phyloP scores from a whole-genome alignment of 163 green algal species.

The Chlamydomonas reinhardtii region DNA sequence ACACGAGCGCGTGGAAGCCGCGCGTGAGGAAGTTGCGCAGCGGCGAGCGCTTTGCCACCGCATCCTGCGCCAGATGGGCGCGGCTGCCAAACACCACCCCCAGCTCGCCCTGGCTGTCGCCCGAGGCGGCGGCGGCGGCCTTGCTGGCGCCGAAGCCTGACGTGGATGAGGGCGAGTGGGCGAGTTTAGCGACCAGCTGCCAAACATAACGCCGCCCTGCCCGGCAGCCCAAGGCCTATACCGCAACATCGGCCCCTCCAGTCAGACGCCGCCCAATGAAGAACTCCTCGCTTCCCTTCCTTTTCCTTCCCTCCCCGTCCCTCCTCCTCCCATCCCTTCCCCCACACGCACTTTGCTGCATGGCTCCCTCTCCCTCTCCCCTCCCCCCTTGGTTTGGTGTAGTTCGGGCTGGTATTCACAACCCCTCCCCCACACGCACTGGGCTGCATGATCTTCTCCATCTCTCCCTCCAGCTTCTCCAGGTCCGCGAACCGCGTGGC shows the following conservation, averaged over 20 bases:
- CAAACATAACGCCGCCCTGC: no score
- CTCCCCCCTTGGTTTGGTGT: no score
- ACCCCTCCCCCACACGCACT: slow-evolving; percentile 15
- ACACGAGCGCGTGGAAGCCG: slow-evolving; percentile 93
- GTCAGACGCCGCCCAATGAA: no score
- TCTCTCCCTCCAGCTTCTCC: slow-evolving; percentile 80
- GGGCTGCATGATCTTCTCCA: slow-evolving; percentile 54
- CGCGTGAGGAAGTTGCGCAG: slow-evolving; percentile 91
- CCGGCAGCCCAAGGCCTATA: no score
- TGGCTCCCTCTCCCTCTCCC: not conserved
- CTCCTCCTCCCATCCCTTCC: not conserved
- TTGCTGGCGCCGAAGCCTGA: slow-evolving; percentile 15
- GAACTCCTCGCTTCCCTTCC: no score
- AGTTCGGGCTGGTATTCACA: no score
- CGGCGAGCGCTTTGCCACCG: slow-evolving; percentile 75
- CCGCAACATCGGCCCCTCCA: no score
- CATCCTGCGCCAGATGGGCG: slow-evolving; percentile 86
- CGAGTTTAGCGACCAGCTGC: no score
- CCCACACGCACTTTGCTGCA: not conserved
- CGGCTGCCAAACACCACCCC: slow-evolving; percentile 82
- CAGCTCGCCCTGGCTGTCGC: slow-evolving; percentile 41
- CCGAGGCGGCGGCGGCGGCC: not conserved
- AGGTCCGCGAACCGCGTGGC: slow-evolving; percentile 90
- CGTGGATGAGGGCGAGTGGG: not conserved
- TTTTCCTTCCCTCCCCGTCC: not conserved